Base-by-base conservation (phyloP, 2,329 filamentous ascomycete genomes). In the Sporothrix variecibatus region DNA sequence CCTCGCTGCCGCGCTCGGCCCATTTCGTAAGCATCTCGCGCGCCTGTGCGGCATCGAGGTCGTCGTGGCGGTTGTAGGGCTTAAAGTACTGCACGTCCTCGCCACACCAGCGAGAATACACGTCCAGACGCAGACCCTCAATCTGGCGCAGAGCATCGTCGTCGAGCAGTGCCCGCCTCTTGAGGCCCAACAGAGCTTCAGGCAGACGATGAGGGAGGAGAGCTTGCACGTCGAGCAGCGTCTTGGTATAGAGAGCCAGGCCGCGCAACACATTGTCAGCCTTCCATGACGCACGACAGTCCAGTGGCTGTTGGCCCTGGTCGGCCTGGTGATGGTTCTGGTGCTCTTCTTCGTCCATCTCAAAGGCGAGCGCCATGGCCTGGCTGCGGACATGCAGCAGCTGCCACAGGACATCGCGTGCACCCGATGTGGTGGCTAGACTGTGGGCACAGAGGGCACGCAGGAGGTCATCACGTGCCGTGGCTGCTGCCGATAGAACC, bases 81-180 rank as follows among this genome's bases (percentile, higher is more conserved):
- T 91, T 95, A 80, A 97, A 98, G 77, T 92, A 92, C 65, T 89
- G 89, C 58, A 97, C 93, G 75, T 97, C 94, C 8, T 94, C 90
- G 23, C 92, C 88, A 76, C 96, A 93, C 93, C 94, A 97, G 26
- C 87, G 87, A 76, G 91, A 90, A 78, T 94, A 90, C 11, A 96
- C 83, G 79, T 97, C 94, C 34, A 98, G 84, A 49, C 93, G 89
- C 15, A 97, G 83, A 20, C 91, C 92, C 76, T 93, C 89, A 0
- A 96, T 82, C 0, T 84, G 82, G 72, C 87, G 87, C 23, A 98
- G 84, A 1, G 90, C 86, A 1, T 87, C 82, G 80, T 97, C 93
- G n/a, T 89, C 89, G 2, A 98, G 83, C 15, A 98, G 84, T 0
- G 92, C 89, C 8, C 88, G 87, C 71, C 87, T 87, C 81, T 95